Evolutionary conservation across 768 basidiomycete species (phyloP).

Genomic region (Termitomyces sp.): DNA sequence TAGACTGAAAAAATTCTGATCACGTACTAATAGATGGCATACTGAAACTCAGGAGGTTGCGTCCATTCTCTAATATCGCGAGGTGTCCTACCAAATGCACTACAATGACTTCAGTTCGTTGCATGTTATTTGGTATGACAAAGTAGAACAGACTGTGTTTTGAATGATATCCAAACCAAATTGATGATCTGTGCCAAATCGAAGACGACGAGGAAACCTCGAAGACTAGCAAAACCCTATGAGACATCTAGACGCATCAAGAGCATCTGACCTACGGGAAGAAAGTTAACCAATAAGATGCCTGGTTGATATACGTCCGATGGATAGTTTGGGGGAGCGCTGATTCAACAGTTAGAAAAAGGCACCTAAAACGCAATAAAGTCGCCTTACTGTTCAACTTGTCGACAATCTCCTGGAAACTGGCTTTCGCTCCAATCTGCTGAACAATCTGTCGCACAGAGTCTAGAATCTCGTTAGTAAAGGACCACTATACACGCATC

Average conservation of each 20-base stretch:
- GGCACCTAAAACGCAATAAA: neutral
- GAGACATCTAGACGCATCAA: neutral
- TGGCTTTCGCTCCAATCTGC: constrained; percentile 37
- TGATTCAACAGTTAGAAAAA: constrained; percentile 19
- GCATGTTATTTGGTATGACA: neutral
- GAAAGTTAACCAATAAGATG: constrained; percentile 90
- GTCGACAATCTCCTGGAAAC: constrained; percentile 40
- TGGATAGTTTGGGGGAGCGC: constrained; percentile 73
- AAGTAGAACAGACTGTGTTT: constrained; percentile 55
- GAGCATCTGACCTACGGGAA: constrained; percentile 66
- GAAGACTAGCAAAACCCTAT: constrained; percentile 46
- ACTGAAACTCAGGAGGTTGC: constrained; percentile 86
- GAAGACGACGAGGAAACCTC: constrained; percentile 92
- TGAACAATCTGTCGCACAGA: constrained; percentile 39
- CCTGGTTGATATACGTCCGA: constrained; percentile 84
- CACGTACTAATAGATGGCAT: constrained; percentile 77
- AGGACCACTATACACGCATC: neutral
- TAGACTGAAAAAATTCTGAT: neutral
- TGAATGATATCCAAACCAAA: constrained; percentile 78
- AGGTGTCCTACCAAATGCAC: constrained; percentile 82
- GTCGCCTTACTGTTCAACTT: constrained; percentile 38
- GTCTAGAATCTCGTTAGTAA: constrained; percentile 18
- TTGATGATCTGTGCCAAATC: constrained; percentile 96
- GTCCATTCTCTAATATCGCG: constrained; percentile 89
- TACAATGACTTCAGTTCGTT: constrained; percentile 19